Evolutionary conservation across 2,329 filamentous ascomycete species (phyloP), one percentile per base, ranked within the genome.

Genomic region (Clarireedia monteithiana): DNA sequence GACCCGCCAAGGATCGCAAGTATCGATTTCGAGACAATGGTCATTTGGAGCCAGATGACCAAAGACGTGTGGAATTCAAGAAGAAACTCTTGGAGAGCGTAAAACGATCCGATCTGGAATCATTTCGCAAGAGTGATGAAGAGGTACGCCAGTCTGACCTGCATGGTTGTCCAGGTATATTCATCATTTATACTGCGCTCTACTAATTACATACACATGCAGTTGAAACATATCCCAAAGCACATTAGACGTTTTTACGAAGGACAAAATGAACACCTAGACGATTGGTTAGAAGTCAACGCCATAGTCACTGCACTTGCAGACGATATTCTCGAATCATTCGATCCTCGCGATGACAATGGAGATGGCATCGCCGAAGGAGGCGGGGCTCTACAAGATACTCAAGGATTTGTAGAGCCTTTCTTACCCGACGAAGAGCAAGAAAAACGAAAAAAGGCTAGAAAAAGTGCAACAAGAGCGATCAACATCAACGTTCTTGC

Each of bases 261-360:
- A 59, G 69, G 70, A 14, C 79, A 82, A 62, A 83, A 83, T 59
- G 69, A 73, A 9, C 68, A 74, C 1, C 64, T 83, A 10, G 77
- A 82, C 59, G 79, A 81, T 60, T 82, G 79, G 80, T 67, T 80
- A 10, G 78, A 83, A 65, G 78, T 83, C 36, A 80, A 83, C 66
- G 75, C 77, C 38, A 71, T 82, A 6, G 80, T 83, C 45, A 74
- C 74, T 59, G 73, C 75, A 24, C 72, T 83, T 40, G 77, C 80
- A 10, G 79, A 82, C 62, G 78, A 83, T 62, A 75, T 83, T 6
- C 71, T 83, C n/a, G 81, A 83, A 57, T 78, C 74, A 44, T 81
- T 83, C 74, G 74, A 80, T 58, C 80, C 80, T 1, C 52, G 62
- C 46, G 81, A 83, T 53, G 71, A 76, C 1, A 80, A 83, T 59